These are phyloP conservation scores for Biscutella laevigata DNA, from an alignment of 441 rosid species.

Conservation along the genomic window DNA sequence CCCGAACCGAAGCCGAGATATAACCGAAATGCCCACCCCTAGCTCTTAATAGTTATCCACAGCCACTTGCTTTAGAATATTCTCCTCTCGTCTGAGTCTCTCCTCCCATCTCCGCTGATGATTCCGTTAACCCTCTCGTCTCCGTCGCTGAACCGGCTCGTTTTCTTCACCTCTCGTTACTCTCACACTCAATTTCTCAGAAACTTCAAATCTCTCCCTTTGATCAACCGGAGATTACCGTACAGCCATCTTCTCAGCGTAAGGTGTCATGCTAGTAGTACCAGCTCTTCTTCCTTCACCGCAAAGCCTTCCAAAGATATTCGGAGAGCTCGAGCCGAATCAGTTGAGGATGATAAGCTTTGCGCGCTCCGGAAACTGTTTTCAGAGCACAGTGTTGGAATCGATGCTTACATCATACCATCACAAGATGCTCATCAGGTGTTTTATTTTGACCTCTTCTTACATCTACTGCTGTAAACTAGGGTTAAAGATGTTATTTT, in stretches of 20 bases:
- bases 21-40: too few species aligned
- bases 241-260: constrained; percentile 21
- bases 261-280: constrained; percentile 35
- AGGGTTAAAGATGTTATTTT: too few species aligned
- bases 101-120: constrained; percentile 42
- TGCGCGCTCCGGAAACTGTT: constrained; percentile 53
- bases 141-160: constrained; percentile 32
- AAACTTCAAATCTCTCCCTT: constrained; percentile 22
- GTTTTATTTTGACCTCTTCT: not conserved
- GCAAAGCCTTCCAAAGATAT: constrained; percentile 72
- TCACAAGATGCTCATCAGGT: constrained; percentile 99
- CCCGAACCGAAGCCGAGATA: too few species aligned
- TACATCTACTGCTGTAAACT: not conserved
- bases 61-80: too few species aligned
- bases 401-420: constrained; percentile 87
- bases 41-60: too few species aligned
- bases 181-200: constrained; percentile 34
- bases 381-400: constrained; percentile 54
- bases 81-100: too few species aligned
- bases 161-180: constrained; percentile 29
- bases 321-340: constrained; percentile 27
- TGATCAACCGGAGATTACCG: constrained; percentile 10
- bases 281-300: constrained; percentile 37
- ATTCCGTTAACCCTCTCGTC: constrained; percentile 44
- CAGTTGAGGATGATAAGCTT: constrained; percentile 62